Evolutionary conservation across 2,329 filamentous ascomycete genomes (phyloP).

Genomic region (Teratosphaeria pseudoeucalypti): DNA sequence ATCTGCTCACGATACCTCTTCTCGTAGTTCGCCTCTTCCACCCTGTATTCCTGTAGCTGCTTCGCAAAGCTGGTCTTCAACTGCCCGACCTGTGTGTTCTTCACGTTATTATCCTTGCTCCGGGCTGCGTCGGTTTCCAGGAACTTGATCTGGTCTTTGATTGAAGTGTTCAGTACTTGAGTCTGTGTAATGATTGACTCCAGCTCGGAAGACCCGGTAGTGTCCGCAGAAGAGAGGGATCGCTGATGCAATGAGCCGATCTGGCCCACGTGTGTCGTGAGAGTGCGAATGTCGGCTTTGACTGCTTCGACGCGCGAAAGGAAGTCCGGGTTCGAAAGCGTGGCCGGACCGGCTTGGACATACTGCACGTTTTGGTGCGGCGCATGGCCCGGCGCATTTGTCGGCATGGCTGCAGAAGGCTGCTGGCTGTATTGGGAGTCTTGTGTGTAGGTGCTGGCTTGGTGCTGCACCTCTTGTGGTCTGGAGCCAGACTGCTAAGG

Average conservation of each 20-base stretch:
- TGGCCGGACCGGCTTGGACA: slow-evolving; percentile 27
- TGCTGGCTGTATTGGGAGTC: slow-evolving; percentile 3
- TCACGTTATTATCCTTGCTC: slow-evolving; percentile 53
- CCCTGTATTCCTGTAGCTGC: slow-evolving; percentile 59
- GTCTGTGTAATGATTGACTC: slow-evolving; percentile 60
- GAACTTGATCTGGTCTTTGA: slow-evolving; percentile 69
- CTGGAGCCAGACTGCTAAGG: slow-evolving; percentile 6
- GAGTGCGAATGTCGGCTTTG: slow-evolving; percentile 56
- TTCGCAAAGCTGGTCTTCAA: slow-evolving; percentile 64
- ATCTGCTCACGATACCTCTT: slow-evolving; percentile 67
- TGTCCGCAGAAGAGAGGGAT: slow-evolving; percentile 56
- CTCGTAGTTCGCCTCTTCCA: slow-evolving; percentile 61
- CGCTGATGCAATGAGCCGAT: slow-evolving; percentile 64
- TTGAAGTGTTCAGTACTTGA: slow-evolving; percentile 60
- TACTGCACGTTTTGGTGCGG: slow-evolving; percentile 38
- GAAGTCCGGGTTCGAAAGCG: slow-evolving; percentile 57
- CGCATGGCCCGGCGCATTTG: slow-evolving; percentile 35
- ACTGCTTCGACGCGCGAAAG: slow-evolving; percentile 56
- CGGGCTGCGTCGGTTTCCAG: slow-evolving; percentile 60
- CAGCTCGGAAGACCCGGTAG: slow-evolving; percentile 42
- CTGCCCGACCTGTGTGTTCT: slow-evolving; percentile 58
- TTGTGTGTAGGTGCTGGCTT: slow-evolving; percentile 4
- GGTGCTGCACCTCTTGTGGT: slow-evolving; percentile 25
- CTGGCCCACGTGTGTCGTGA: slow-evolving; percentile 56
- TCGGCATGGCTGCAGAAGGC: slow-evolving; percentile 4